phyloP scores from a whole-genome alignment of 2,329 filamentous ascomycete species.

The Curvularia sp. region DNA sequence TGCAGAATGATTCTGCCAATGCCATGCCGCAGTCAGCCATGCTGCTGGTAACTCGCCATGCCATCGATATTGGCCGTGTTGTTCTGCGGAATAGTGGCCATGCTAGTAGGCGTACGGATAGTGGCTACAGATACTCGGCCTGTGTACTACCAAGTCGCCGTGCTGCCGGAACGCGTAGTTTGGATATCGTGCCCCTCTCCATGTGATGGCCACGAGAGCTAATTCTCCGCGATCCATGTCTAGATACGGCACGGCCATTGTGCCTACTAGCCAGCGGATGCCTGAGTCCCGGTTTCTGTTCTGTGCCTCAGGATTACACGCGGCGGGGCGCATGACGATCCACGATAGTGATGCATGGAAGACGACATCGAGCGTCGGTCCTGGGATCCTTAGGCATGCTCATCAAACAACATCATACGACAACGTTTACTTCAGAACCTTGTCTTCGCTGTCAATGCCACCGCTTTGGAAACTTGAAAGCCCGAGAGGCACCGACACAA shows the following conservation, averaged over 20 bases:
- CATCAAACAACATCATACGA: constrained; percentile 49
- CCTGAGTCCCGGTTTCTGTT: constrained; percentile 42
- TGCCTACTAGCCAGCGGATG: constrained; percentile 38
- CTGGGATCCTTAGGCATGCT: constrained; percentile 22
- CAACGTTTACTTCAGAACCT: constrained; percentile 44
- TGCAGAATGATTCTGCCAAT: neutral
- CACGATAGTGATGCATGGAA: constrained; percentile 17
- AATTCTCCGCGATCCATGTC: constrained; percentile 16
- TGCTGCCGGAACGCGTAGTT: neutral
- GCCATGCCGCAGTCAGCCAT: neutral
- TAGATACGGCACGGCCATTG: constrained; percentile 15
- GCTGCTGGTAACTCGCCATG: neutral
- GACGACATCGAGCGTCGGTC: constrained; percentile 22
- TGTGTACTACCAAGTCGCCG: too few relatives aligned
- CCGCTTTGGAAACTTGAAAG: constrained; percentile 10
- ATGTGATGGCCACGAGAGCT: neutral
- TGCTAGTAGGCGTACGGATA: too few relatives aligned
- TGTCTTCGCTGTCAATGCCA: constrained; percentile 26
- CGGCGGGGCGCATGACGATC: constrained; percentile 16
- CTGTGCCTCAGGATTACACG: constrained; percentile 34
- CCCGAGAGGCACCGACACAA: constrained; percentile 36
- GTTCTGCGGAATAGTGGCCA: too few relatives aligned
- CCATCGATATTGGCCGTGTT: neutral
- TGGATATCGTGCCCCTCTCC: neutral
- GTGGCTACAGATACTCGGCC: too few relatives aligned